A percentile compares a stretch with the other conserved stretches of the same genome.
Evolutionary conservation across 2,329 filamentous ascomycete genomes (phyloP).

Genomic region (Lachnellula hyalina): DNA sequence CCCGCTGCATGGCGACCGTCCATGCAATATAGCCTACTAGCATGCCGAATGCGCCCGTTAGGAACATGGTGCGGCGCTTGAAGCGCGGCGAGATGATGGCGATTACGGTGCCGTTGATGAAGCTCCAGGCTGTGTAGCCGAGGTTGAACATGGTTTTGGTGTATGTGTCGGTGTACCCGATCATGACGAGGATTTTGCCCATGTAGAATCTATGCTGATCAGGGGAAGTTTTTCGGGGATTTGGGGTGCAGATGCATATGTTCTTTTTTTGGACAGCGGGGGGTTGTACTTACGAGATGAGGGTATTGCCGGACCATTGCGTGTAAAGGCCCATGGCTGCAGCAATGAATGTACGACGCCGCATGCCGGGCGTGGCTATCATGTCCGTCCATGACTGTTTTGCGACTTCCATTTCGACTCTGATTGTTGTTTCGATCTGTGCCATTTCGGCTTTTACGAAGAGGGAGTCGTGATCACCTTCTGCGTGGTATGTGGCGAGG

Average conservation of each 20-base stretch:
- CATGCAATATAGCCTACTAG: slow-evolving; percentile 49
- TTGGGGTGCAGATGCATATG: neutral
- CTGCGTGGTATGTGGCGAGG: slow-evolving; percentile 47
- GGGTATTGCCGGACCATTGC: slow-evolving; percentile 46
- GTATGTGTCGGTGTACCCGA: slow-evolving; percentile 38
- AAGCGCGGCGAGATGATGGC: slow-evolving; percentile 41
- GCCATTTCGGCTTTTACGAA: slow-evolving; percentile 55
- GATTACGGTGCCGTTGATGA: slow-evolving; percentile 38
- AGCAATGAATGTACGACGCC: slow-evolving; percentile 43
- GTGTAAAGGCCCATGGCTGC: slow-evolving; percentile 48
- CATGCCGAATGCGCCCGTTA: slow-evolving; percentile 49
- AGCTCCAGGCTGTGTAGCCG: slow-evolving; percentile 39
- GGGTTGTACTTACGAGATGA: slow-evolving; percentile 34
- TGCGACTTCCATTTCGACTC: slow-evolving; percentile 48
- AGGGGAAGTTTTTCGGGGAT: neutral
- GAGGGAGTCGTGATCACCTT: slow-evolving; percentile 44
- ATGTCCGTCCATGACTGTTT: slow-evolving; percentile 50
- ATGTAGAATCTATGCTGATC: slow-evolving; percentile 35
- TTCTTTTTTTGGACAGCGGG: too few relatives aligned
- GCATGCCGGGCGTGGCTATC: slow-evolving; percentile 45
- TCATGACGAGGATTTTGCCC: slow-evolving; percentile 42
- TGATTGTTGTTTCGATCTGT: slow-evolving; percentile 54
- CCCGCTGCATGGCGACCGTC: slow-evolving; percentile 44
- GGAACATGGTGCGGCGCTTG: slow-evolving; percentile 44
- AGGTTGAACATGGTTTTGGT: slow-evolving; percentile 44